Evolutionary conservation across 345 rosid genomes (phyloP).

Genomic region (Brassica carinata): DNA sequence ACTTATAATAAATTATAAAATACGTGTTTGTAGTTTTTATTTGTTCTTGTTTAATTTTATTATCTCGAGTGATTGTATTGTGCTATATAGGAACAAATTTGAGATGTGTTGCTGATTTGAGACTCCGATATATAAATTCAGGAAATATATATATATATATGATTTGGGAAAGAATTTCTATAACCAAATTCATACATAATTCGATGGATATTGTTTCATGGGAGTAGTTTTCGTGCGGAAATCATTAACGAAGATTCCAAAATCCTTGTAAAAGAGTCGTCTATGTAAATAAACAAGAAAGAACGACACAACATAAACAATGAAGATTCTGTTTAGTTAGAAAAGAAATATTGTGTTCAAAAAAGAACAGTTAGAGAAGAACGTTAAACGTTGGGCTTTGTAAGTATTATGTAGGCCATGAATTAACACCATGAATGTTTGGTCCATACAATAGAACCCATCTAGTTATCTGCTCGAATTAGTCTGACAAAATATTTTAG

Average conservation of each 20-base stretch:
- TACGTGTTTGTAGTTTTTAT: constrained; percentile 10
- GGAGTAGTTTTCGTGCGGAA: not conserved
- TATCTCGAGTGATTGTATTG: constrained; percentile 14
- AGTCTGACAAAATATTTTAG: not conserved
- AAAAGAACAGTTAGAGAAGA: not conserved
- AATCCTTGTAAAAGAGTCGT: not conserved
- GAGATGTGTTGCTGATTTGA: not conserved
- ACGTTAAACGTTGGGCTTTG: constrained; percentile 19
- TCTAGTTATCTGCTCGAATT: not conserved
- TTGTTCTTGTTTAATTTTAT: constrained; percentile 4
- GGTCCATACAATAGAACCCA: not conserved
- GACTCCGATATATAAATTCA: too few relatives aligned
- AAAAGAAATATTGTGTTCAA: not conserved
- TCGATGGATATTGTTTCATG: not conserved
- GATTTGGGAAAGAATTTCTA: not conserved
- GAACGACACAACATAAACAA: not conserved
- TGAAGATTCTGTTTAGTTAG: not conserved
- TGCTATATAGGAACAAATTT: not conserved
- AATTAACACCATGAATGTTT: not conserved
- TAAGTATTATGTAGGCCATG: not conserved
- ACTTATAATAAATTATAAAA: not conserved
- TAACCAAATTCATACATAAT: too few relatives aligned
- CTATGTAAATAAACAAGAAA: not conserved
- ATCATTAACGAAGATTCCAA: not conserved
- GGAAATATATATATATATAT: too few relatives aligned